Conservation (phyloP, 768 basidiomycete genomes). For the Tulasnella sp. region DNA sequence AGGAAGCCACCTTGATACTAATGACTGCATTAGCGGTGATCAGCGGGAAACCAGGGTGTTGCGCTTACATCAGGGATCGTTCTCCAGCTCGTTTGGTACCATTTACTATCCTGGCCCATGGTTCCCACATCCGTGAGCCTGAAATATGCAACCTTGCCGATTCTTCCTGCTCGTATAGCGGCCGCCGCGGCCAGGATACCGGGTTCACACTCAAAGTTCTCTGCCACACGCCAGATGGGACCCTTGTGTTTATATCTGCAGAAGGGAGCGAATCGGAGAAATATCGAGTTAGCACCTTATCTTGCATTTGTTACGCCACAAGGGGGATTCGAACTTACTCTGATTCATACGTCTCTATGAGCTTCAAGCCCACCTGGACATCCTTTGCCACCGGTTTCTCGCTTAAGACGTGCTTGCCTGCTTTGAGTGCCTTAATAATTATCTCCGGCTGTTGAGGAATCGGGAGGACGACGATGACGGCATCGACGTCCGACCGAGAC, state of each 20-base stretch:
- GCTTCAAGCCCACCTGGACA: conserved; percentile 45
- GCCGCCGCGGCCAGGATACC: conserved; percentile 27
- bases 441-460: conserved; percentile 62
- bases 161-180: conserved; percentile 34
- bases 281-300: conserved; percentile 29
- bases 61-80: conserved; percentile 61
- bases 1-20: conserved; percentile 75
- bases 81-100: conserved; percentile 76
- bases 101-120: conserved; percentile 52
- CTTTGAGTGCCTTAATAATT: conserved; percentile 35
- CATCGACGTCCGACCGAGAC: conserved; percentile 50
- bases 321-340: conserved; percentile 28
- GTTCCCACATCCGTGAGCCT: conserved; percentile 40
- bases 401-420: conserved; percentile 74
- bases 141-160: conserved; percentile 63
- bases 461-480: conserved; percentile 65
- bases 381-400: conserved; percentile 79
- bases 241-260: conserved; percentile 28
- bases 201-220: conserved; percentile 63
- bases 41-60: background rate
- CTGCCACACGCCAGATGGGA: conserved; percentile 68
- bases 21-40: background rate
- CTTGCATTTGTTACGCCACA: conserved; percentile 34
- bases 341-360: conserved; percentile 55
- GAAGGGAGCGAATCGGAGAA: background rate